These are phyloP conservation scores for Cyberlindnera maritima DNA, from an alignment of 805 yeast genomes.

Conservation along the genomic window DNA sequence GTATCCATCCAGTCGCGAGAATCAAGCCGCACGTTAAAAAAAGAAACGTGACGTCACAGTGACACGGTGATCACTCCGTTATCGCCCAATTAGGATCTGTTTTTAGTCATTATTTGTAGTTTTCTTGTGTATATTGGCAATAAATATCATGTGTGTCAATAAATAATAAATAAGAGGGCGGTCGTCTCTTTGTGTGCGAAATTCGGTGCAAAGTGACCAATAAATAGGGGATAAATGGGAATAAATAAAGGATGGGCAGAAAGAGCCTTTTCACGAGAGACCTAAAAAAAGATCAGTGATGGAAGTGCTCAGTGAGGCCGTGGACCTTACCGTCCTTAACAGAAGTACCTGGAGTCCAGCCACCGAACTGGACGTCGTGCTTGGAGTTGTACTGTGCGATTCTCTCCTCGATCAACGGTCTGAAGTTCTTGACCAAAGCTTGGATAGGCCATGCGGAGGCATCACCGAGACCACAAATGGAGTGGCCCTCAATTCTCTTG, in stretches of 20 bases:
- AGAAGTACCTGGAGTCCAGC: conserved; percentile 67
- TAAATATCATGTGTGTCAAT: conserved; percentile 4
- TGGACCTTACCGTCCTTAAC: conserved; percentile 62
- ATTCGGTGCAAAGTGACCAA: background rate
- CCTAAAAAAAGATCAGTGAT: conserved; percentile 5
- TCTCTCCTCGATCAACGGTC: conserved; percentile 78
- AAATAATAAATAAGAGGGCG: conserved; percentile 1
- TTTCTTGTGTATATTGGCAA: background rate
- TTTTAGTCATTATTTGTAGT: background rate
- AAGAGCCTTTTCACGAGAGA: too few species aligned
- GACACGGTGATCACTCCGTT: background rate
- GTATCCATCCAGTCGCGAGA: too few species aligned
- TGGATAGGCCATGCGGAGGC: conserved; percentile 95
- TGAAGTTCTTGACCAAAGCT: conserved; percentile 81
- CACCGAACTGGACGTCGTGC: conserved; percentile 55
- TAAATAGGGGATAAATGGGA: conserved; percentile 13
- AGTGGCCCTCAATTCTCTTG: conserved; percentile 87
- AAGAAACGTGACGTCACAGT: background rate
- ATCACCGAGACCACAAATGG: conserved; percentile 89
- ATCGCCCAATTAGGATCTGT: background rate
- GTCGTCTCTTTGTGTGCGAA: background rate
- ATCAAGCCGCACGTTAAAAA: too few species aligned
- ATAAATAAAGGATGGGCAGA: background rate
- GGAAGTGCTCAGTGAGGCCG: conserved; percentile 45
- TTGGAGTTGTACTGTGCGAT: conserved; percentile 57